Percentiles rank a stretch among this genome's conserved stretches.
Evolutionary conservation across 345 rosid genomes (phyloP).

Genomic region (Angophora floribunda): DNA sequence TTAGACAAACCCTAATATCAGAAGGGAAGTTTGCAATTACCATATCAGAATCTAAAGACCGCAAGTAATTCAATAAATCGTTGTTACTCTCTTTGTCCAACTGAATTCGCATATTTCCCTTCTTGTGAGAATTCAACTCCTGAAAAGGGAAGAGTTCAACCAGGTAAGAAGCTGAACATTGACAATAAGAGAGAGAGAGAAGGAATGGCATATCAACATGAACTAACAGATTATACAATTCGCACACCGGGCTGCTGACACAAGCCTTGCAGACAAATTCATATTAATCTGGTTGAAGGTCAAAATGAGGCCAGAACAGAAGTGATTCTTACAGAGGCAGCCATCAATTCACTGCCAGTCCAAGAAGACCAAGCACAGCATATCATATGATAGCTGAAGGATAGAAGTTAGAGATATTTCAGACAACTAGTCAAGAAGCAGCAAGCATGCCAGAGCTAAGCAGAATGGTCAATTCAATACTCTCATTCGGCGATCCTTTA

Average conservation of each 20-base stretch:
- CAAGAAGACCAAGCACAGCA: not conserved
- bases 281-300: not conserved
- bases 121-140: conserved; percentile 64
- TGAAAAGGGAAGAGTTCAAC: conserved; percentile 8
- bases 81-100: conserved; percentile 49
- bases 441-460: not conserved
- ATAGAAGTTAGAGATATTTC: not conserved
- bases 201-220: not conserved
- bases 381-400: not conserved
- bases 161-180: not conserved
- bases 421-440: not conserved
- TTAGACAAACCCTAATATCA: not conserved
- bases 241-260: not conserved
- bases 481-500: not conserved
- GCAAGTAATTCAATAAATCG: conserved; percentile 72
- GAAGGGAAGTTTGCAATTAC: conserved; percentile 12
- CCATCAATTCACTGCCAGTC: not conserved
- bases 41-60: conserved; percentile 72
- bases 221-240: not conserved
- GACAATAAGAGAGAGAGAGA: not conserved
- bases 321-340: not conserved
- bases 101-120: conserved; percentile 38
- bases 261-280: not conserved
- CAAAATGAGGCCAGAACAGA: not conserved
- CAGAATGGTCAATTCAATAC: not conserved